phyloP scores from a whole-genome alignment of 2,329 filamentous ascomycete genomes.

The Cladophialophora exuberans region DNA sequence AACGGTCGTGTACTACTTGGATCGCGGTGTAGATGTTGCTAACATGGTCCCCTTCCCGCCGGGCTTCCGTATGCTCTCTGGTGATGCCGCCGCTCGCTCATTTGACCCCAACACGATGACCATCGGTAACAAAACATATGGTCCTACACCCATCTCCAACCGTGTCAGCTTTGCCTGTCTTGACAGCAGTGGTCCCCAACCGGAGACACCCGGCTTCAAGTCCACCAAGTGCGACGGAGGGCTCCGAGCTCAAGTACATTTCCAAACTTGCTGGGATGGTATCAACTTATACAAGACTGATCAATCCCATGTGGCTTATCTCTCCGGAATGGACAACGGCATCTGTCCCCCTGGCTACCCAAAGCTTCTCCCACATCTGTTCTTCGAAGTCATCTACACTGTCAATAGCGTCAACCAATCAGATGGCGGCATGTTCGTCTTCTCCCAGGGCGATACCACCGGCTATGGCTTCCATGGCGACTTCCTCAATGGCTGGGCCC shows the following conservation, averaged over 20 bases:
- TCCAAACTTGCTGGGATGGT: slow-evolving; percentile 87
- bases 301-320: slow-evolving; percentile 75
- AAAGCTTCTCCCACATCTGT: slow-evolving; percentile 70
- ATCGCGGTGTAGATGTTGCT: slow-evolving; percentile 46
- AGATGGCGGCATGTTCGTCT: slow-evolving; percentile 68
- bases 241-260: slow-evolving; percentile 80
- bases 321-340: slow-evolving; percentile 75
- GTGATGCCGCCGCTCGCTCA: slow-evolving; percentile 54
- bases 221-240: slow-evolving; percentile 79
- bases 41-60: slow-evolving; percentile 72
- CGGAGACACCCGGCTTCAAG: slow-evolving; percentile 75
- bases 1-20: slow-evolving; percentile 45
- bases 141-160: slow-evolving; percentile 67
- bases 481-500: slow-evolving; percentile 79
- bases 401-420: slow-evolving; percentile 41
- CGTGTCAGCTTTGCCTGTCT: slow-evolving; percentile 87
- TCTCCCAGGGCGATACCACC: slow-evolving; percentile 77
- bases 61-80: slow-evolving; percentile 81
- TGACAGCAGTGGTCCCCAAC: slow-evolving; percentile 64
- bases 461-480: slow-evolving; percentile 78
- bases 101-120: slow-evolving; percentile 26
- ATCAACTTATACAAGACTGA: slow-evolving; percentile 59
- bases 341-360: slow-evolving; percentile 72
- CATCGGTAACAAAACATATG: slow-evolving; percentile 22
- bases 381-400: slow-evolving; percentile 73